Percentiles rank a stretch among this genome's conserved stretches.
Evolutionary conservation across 1,139 yeast species (phyloP).

Genomic region (Yamadazyma friedrichii): DNA sequence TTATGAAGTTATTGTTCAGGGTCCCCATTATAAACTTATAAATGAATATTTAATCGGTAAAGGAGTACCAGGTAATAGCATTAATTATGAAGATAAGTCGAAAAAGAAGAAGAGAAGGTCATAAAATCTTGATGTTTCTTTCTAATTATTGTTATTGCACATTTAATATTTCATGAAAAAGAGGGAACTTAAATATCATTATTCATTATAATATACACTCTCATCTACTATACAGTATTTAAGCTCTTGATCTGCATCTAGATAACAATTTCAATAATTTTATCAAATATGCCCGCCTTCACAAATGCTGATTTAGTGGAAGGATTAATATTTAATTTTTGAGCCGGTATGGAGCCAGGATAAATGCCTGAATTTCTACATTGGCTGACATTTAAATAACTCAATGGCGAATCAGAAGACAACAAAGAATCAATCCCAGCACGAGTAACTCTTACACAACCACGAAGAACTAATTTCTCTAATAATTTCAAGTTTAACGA

Average conservation of each 20-base stretch:
- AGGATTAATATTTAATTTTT: slow-evolving; percentile 48
- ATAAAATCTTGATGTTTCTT: no score
- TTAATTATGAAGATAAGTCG: slow-evolving; percentile 63
- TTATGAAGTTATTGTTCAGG: slow-evolving; percentile 81
- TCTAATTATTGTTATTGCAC: no score
- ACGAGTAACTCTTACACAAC: slow-evolving; percentile 73
- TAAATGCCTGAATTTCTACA: slow-evolving; percentile 62
- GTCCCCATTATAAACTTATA: slow-evolving; percentile 74
- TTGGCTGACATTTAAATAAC: slow-evolving; percentile 60
- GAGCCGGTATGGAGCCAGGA: slow-evolving; percentile 58
- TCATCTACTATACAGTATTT: no score
- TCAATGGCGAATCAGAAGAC: slow-evolving; percentile 55
- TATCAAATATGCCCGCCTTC: slow-evolving; percentile 53
- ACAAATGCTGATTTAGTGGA: slow-evolving; percentile 58
- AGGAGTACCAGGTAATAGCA: slow-evolving; percentile 70
- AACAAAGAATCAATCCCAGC: slow-evolving; percentile 70
- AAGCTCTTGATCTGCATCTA: slow-evolving; percentile 12
- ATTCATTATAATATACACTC: slow-evolving; percentile 9
- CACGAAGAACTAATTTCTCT: slow-evolving; percentile 52
- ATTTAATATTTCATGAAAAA: no score
- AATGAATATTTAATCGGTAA: slow-evolving; percentile 55
- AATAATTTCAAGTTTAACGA: slow-evolving; percentile 53
- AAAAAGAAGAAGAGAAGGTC: slow-evolving; percentile 48
- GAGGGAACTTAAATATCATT: not conserved
- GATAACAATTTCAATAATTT: slow-evolving; percentile 55